Base-by-base conservation (phyloP, 257 asterid species). In the Pogostemon cablin region DNA sequence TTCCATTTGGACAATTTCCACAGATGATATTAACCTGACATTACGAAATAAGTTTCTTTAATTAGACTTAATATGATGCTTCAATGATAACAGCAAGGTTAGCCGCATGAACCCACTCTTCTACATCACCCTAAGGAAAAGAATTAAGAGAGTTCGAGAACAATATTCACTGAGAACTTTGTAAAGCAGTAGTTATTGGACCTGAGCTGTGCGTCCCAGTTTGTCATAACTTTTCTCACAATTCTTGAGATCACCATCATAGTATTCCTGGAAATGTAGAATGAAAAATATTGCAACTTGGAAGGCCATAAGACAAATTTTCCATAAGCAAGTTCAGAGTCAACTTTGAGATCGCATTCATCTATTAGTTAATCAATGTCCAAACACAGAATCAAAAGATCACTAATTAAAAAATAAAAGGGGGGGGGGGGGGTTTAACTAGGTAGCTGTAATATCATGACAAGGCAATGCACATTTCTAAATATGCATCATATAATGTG, bases 171-270 rank as follows among this genome's bases (percentile, higher is more conserved):
- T 38, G 2, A 60, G 61, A 63, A 55, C 20, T 7, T 63, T 40
- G 58, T 12, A 41, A 52, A 61, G 56, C 54, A 38, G 64, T 10
- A 53, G 42, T 52, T 71, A 67, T 67, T 81, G 80, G 61, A 93
- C 98, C 96, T 90, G 84, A 77, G 97, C 90, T n/a, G 98, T 88
- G 50, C 98, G 98, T 57, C 98, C 98, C 88, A 93, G 66, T 85
- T 93, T 90, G 76, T 93, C 98, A 59, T 62, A 88, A 78, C 86
- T 88, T 61, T 53, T 80, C 86, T 93, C 98, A 55, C 98, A 93
- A 57, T 84, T 79, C 78, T 58, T 61, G 72, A 93, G 76, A 79
- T 93, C 98, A 60, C 96, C 98, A 71, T 78, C 72, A 75, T 83
- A 93, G 84, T 84, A 93, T 72, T 83, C 90, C 98, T 93, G 81